Evolutionary conservation across 768 basidiomycete species (phyloP), one percentile per base, ranked within the genome.

Genomic region (Jaapia argillacea): DNA sequence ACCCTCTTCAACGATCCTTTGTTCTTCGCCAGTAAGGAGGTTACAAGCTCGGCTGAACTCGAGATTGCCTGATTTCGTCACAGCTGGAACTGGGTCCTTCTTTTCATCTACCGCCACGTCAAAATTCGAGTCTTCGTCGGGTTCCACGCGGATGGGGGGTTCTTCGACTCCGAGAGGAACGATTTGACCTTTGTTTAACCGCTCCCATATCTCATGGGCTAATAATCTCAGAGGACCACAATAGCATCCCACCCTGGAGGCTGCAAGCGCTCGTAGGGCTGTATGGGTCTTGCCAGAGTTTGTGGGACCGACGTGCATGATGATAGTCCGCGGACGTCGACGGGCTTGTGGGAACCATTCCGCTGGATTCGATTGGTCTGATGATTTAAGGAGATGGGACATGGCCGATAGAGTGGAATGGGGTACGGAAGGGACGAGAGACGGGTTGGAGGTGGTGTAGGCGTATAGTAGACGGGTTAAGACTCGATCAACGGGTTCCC

Each of bases 281-380:
- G 85, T 81, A 56, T 98, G 81, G 0, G 94, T 99, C 66, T 99
- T 99, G 24, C 94, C 96, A 48, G 87, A 89, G 61, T 98, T 99
- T 20, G 96, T 98, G 0, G 96, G 96, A 0, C 94, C 96, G 31
- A 99, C 90, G 54, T 99, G 94, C 70, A 98, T 81, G 58, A 93
- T 83, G 52, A 98, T 67, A 51, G 81, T 87, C 16, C 93, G 74
- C 14, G 69, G 71, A 49, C 80, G 64, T 7, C 59, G 54, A 6
- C 94, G 78, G 0, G 90, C 79, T 6, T 42, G 14, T 0, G 64
- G 54, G 52, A 58, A 79, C 7, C 63, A 55, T 46, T 80, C 78
- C 0, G 70, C 71, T 1, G 74, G 73, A 45, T 63, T 68, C n/a
- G 61, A 53, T 12, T 65, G 52, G 51, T 74, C 65, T 0, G 71